Percentiles rank a stretch among this genome's conserved stretches.
These are phyloP conservation scores for Chalciporus sphaerocephalus DNA, from an alignment of 768 basidiomycete genomes.

Conservation along the genomic window DNA sequence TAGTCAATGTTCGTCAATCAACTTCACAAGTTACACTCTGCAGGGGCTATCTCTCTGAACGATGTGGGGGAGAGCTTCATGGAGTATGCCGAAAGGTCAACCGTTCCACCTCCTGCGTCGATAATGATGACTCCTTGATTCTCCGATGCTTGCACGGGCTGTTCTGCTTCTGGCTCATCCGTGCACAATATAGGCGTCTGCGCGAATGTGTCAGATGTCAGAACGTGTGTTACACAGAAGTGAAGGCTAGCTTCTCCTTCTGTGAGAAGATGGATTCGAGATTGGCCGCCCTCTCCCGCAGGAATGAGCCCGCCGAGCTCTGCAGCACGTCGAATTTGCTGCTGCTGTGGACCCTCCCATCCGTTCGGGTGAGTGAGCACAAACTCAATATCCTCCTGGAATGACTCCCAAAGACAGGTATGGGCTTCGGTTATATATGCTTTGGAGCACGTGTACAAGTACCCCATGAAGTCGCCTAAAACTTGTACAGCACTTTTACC, in stretches of 20 bases:
- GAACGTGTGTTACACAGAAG: conserved; percentile 47
- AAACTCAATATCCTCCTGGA: conserved; percentile 42
- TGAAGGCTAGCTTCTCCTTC: conserved; percentile 61
- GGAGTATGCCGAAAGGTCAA: conserved; percentile 38
- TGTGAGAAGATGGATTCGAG: conserved; percentile 50
- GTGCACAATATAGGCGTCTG: conserved; percentile 5
- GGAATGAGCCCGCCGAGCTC: conserved; percentile 48
- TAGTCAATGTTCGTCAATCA: not conserved
- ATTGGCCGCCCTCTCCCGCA: conserved; percentile 33
- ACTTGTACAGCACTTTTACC: conserved; percentile 35
- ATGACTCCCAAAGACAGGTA: conserved; percentile 38
- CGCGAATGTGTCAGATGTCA: conserved; percentile 30
- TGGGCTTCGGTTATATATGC: conserved; percentile 44
- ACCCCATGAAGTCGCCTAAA: conserved; percentile 42
- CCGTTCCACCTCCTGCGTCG: conserved; percentile 46
- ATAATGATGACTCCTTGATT: conserved; percentile 39
- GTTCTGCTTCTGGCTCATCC: conserved; percentile 19
- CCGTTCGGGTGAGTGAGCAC: conserved; percentile 60
- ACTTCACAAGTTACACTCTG: conserved; percentile 24
- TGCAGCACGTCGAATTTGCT: conserved; percentile 49
- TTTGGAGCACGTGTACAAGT: conserved; percentile 40
- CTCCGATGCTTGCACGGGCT: conserved; percentile 9
- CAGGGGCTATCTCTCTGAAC: conserved; percentile 35
- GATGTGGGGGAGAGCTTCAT: conserved; percentile 37
- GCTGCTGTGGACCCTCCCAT: conserved; percentile 58